Evolutionary conservation across 345 rosid species (phyloP).

Genomic region (Physaria fendleri): DNA sequence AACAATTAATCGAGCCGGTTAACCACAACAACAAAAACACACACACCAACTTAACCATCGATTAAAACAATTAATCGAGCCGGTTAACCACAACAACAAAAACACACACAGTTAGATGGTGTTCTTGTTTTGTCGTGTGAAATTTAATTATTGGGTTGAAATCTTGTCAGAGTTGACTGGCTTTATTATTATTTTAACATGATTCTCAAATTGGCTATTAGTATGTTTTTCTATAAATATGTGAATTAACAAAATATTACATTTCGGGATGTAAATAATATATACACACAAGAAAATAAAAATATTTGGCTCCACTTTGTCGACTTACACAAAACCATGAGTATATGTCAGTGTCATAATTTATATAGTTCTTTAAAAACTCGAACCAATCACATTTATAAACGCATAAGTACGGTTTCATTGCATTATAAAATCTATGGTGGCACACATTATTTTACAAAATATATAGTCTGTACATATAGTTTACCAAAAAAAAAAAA

Average conservation of each 20-base stretch:
- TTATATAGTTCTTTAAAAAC: constrained; percentile 3
- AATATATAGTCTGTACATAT: not conserved
- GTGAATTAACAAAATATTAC: constrained; percentile 2
- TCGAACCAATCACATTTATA: not conserved
- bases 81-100: too few relatives aligned
- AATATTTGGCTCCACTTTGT: constrained; percentile 18
- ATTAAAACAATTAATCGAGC: too few relatives aligned
- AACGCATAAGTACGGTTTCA: not conserved
- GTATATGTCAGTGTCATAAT: not conserved
- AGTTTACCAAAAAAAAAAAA: too few relatives aligned
- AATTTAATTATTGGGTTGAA: constrained; percentile 15
- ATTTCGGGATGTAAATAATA: constrained; percentile 10
- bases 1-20: too few relatives aligned
- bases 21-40: too few relatives aligned
- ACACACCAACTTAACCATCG: too few relatives aligned
- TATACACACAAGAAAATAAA: constrained; percentile 15
- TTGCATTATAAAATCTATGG: not conserved
- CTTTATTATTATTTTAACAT: constrained; percentile 12
- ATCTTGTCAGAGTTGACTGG: constrained; percentile 31
- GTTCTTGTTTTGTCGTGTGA: constrained; percentile 22
- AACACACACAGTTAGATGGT: too few relatives aligned
- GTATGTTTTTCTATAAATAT: not conserved
- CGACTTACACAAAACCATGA: constrained; percentile 5
- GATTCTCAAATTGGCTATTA: constrained; percentile 11
- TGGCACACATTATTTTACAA: constrained; percentile 3